These are phyloP conservation scores for Neurospora crassa DNA, from an alignment of 2,329 filamentous ascomycete species.

Conservation along the genomic window DNA sequence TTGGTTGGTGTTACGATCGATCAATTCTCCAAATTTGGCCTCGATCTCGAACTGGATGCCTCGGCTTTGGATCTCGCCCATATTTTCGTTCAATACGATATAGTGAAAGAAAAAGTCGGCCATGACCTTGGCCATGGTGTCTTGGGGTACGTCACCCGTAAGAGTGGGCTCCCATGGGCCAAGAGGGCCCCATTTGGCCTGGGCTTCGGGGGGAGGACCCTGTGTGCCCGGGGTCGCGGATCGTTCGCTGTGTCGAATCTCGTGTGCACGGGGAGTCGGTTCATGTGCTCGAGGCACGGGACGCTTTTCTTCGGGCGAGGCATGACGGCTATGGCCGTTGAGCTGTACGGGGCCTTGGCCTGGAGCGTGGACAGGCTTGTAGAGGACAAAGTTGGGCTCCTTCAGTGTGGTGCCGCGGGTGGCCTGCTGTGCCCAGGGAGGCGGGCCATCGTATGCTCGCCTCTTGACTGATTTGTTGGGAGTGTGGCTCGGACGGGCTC, in stretches of 20 bases:
- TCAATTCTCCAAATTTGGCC: slow-evolving; percentile 78
- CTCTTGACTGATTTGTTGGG: slow-evolving; percentile 24
- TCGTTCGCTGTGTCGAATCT: not conserved
- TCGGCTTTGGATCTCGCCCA: slow-evolving; percentile 50
- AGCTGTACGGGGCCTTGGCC: slow-evolving; percentile 16
- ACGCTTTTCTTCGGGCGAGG: slow-evolving; percentile 37
- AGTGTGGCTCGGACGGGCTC: slow-evolving; percentile 29
- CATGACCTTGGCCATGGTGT: slow-evolving; percentile 66
- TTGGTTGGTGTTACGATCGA: slow-evolving; percentile 61
- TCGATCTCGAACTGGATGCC: slow-evolving; percentile 83
- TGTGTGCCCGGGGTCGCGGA: slow-evolving; percentile 15
- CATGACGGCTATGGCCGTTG: slow-evolving; percentile 36
- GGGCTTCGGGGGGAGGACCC: slow-evolving; percentile 8
- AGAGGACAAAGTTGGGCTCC: slow-evolving; percentile 36
- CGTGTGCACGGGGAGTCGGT: slow-evolving; percentile 12
- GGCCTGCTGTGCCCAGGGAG: slow-evolving; percentile 39
- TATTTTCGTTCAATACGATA: slow-evolving; percentile 58
- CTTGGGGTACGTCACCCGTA: slow-evolving; percentile 58
- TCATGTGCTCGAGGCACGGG: slow-evolving; percentile 15
- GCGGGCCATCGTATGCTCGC: slow-evolving; percentile 27
- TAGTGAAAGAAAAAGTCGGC: slow-evolving; percentile 71
- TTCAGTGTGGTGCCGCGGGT: slow-evolving; percentile 28
- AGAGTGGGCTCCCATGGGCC: slow-evolving; percentile 59
- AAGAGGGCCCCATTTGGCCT: slow-evolving; percentile 25
- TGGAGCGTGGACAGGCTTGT: slow-evolving; percentile 24